phyloP scores from a whole-genome alignment of 768 basidiomycete species.

The Termitomyces sp. region DNA sequence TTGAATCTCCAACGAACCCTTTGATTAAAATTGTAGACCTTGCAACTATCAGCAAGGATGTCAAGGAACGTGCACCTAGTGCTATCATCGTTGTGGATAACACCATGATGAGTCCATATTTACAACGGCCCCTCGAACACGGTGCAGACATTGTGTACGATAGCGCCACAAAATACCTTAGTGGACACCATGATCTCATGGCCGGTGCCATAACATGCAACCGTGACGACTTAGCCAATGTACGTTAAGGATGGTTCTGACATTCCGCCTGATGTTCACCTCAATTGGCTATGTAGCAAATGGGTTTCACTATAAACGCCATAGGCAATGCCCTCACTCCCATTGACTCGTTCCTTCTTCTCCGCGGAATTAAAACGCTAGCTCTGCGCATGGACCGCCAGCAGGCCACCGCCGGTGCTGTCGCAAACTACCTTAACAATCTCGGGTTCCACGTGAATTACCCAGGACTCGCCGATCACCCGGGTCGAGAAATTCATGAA shows the following conservation, averaged over 20 bases:
- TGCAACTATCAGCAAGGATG: slow-evolving; percentile 74
- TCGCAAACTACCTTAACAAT: slow-evolving; percentile 80
- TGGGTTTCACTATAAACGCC: slow-evolving; percentile 90
- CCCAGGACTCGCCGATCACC: slow-evolving; percentile 83
- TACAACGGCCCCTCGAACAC: slow-evolving; percentile 92
- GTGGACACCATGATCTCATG: slow-evolving; percentile 99
- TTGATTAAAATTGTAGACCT: slow-evolving; percentile 93
- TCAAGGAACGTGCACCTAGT: slow-evolving; percentile 78
- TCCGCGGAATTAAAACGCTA: slow-evolving; percentile 94
- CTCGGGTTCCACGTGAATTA: slow-evolving; percentile 92
- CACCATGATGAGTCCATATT: slow-evolving; percentile 99
- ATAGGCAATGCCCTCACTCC: slow-evolving; percentile 94
- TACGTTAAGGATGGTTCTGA: slow-evolving; percentile 23
- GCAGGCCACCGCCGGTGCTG: slow-evolving; percentile 74
- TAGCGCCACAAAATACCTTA: slow-evolving; percentile 96
- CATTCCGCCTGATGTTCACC: slow-evolving; percentile 9
- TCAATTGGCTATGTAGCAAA: slow-evolving; percentile 47
- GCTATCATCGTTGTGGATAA: slow-evolving; percentile 92
- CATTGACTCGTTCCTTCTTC: slow-evolving; percentile 93
- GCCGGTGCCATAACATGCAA: slow-evolving; percentile 94
- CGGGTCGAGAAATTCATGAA: slow-evolving; percentile 83
- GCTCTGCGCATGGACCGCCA: slow-evolving; percentile 96
- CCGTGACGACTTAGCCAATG: slow-evolving; percentile 86
- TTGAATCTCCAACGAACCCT: slow-evolving; percentile 97
- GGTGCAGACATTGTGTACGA: slow-evolving; percentile 98